A percentile compares a stretch with the other conserved stretches of the same genome.
Evolutionary conservation across 352 stramenopile genomes (phyloP).

Genomic region (Phytophthora idaei): DNA sequence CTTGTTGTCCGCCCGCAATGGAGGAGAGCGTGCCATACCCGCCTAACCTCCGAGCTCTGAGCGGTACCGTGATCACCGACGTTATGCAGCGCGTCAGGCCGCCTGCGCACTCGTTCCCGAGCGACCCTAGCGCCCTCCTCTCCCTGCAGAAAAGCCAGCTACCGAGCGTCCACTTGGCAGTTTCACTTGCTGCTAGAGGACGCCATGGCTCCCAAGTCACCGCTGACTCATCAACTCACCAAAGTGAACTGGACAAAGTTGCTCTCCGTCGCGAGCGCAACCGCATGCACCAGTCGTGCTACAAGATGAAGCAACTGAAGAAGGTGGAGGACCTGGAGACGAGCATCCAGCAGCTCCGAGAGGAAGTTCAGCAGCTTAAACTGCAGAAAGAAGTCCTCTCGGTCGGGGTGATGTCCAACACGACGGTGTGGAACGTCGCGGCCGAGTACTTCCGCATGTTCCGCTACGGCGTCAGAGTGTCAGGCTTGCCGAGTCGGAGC

Average conservation of each 20-base stretch:
- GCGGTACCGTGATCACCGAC: slow-evolving; percentile 9
- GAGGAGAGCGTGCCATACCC: slow-evolving; percentile 10
- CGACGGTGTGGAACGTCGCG: slow-evolving; percentile 23
- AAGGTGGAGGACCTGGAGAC: slow-evolving; percentile 13
- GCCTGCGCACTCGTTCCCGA: background rate
- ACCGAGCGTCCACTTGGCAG: background rate
- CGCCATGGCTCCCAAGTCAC: background rate
- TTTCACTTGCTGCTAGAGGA: background rate
- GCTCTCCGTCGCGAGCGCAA: slow-evolving; percentile 15
- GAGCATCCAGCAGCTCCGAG: slow-evolving; percentile 7
- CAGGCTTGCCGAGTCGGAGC: background rate
- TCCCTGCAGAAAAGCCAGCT: slow-evolving; percentile 9
- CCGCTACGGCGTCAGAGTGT: slow-evolving; percentile 7
- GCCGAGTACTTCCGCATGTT: slow-evolving; percentile 23
- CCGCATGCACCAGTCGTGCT: slow-evolving; percentile 15
- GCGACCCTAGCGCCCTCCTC: background rate
- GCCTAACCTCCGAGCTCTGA: slow-evolving; percentile 10
- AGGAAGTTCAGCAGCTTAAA: slow-evolving; percentile 15
- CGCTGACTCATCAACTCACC: background rate
- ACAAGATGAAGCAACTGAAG: slow-evolving; percentile 23
- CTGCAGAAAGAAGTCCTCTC: slow-evolving; percentile 4
- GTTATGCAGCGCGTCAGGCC: background rate
- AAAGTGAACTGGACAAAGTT: slow-evolving; percentile 1
- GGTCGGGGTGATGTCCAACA: slow-evolving; percentile 5
- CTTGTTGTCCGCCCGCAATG: background rate